Percentiles rank a stretch among this genome's conserved stretches.
Evolutionary conservation across 192 early-diverging fungal species (phyloP).

Genomic region (Coemansia sp.): DNA sequence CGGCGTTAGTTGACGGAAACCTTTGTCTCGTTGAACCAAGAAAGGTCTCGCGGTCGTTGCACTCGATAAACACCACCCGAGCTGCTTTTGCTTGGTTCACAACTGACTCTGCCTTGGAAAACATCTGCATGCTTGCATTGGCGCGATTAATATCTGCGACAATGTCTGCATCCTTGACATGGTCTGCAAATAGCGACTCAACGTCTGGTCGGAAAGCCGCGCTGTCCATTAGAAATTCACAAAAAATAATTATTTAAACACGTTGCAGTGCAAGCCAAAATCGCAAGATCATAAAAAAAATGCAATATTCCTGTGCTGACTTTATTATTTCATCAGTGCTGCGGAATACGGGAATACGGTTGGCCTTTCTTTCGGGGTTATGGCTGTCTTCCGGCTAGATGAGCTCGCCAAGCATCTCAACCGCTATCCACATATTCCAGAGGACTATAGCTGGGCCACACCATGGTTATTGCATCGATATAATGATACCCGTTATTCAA

Average conservation of each 20-base stretch:
- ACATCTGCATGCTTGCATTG: slow-evolving; percentile 19
- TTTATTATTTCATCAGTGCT: background rate
- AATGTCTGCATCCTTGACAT: slow-evolving; percentile 35
- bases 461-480: slow-evolving; percentile 47
- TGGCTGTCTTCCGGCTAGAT: background rate
- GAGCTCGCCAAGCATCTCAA: background rate
- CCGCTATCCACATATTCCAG: slow-evolving; percentile 30
- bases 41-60: slow-evolving; percentile 20
- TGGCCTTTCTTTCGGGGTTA: background rate
- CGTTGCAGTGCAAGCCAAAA: no score
- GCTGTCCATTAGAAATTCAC: background rate
- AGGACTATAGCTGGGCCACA: slow-evolving; percentile 52
- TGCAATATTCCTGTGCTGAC: no score
- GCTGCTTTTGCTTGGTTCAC: slow-evolving; percentile 2
- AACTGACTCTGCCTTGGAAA: slow-evolving; percentile 20
- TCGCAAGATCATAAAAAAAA: no score
- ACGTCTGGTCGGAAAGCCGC: slow-evolving; percentile 14
- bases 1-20: background rate
- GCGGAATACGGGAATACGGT: background rate
- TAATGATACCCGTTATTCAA: slow-evolving; percentile 36
- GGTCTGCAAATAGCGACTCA: slow-evolving; percentile 35
- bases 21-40: background rate
- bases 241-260: slow-evolving; percentile 1
- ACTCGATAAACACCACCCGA: slow-evolving; percentile 37
- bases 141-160: slow-evolving; percentile 8